Base-by-base conservation (phyloP, 805 yeast genomes). In the Kodamaea lidongshanica region DNA sequence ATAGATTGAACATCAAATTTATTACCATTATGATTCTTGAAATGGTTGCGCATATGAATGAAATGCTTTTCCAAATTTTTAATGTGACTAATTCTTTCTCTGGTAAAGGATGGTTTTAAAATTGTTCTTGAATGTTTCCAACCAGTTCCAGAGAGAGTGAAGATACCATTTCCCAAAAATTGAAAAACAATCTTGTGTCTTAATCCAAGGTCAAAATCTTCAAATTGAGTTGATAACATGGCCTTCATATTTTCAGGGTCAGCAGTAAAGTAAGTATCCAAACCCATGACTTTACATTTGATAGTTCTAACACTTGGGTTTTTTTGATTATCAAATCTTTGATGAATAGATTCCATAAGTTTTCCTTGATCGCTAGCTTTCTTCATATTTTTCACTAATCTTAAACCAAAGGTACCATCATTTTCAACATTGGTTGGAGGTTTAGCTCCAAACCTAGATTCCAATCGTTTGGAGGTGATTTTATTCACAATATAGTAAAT, bases 211-310 rank as follows among this genome's bases (percentile, higher is more conserved):
- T 27, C 37, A 27, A 43, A 46, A 29, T 44, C 48, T 16, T 42
- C 38, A 35, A 46, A 45, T 28, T 46, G 50, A 4, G 49, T 46
- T 4, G 46, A 42, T 19, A 45, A 36, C 12, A 46, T 14, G 7
- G 48, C 50, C 37, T 46, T 46, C 27, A 46, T 36, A 27, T 45
- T 46, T 20, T 44, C 52, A 1, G 50, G 48, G 27, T 46, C 50
- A 5, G 35, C 37, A 15, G 52, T 46, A 9, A 20, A 24, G 30
- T 30, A 20, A 12, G 30, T 20, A 16, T 33, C 37, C 19, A 33
- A 15, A 11, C 40, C 41, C 24, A 21, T 25, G n/a, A 31, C 25
- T 11, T 25, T 33, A 10, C 32, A 26, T 12, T 19, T 24, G 26
- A 33, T 34, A 14, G 44, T 51, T 40, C 21, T 33, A 27, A 32